A percentile compares a stretch with the other conserved stretches of the same genome.
Evolutionary conservation across 495 filamentous ascomycete genomes (phyloP).

Genomic region (Astrothelium macrocarpum): DNA sequence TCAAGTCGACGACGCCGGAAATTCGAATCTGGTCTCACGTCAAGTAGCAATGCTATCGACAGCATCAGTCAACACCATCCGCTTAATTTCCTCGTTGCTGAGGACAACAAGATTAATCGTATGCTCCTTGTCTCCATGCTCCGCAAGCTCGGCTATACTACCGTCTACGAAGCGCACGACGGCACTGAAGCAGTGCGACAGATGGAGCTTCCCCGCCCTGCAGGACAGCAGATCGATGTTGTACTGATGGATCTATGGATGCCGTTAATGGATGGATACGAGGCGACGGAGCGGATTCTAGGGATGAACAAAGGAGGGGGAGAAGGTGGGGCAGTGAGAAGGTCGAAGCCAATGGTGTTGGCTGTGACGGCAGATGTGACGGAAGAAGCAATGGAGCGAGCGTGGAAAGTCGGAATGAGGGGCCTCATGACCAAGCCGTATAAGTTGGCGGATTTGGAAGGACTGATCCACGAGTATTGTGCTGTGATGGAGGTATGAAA

Average conservation of each 20-base stretch:
- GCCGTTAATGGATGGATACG: conserved; percentile 74
- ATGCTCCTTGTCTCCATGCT: conserved; percentile 62
- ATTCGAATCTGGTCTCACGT: conserved; percentile 41
- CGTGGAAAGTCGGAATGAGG: conserved; percentile 59
- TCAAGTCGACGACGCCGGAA: conserved; percentile 6
- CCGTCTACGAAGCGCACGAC: conserved; percentile 59
- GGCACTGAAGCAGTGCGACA: conserved; percentile 62
- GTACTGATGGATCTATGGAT: conserved; percentile 84
- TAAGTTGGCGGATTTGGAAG: conserved; percentile 60
- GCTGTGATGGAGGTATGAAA: conserved; percentile 11
- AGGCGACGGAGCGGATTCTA: conserved; percentile 60
- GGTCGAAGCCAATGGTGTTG: conserved; percentile 45
- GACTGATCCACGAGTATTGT: conserved; percentile 56
- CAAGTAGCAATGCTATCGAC: neutral
- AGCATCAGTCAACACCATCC: conserved; percentile 39
- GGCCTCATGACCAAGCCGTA: conserved; percentile 77
- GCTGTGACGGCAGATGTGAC: conserved; percentile 74
- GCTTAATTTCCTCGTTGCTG: conserved; percentile 62
- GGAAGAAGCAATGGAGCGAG: conserved; percentile 52
- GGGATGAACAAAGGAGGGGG: conserved; percentile 6
- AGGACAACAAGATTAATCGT: conserved; percentile 77
- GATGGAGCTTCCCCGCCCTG: conserved; percentile 36
- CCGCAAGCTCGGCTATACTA: conserved; percentile 54
- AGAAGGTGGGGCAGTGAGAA: conserved; percentile 6
- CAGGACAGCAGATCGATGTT: conserved; percentile 45